A percentile compares a stretch with the other conserved stretches of the same genome.
phyloP scores from a whole-genome alignment of 2,329 filamentous ascomycete species.

The Fusarium verrucosum region DNA sequence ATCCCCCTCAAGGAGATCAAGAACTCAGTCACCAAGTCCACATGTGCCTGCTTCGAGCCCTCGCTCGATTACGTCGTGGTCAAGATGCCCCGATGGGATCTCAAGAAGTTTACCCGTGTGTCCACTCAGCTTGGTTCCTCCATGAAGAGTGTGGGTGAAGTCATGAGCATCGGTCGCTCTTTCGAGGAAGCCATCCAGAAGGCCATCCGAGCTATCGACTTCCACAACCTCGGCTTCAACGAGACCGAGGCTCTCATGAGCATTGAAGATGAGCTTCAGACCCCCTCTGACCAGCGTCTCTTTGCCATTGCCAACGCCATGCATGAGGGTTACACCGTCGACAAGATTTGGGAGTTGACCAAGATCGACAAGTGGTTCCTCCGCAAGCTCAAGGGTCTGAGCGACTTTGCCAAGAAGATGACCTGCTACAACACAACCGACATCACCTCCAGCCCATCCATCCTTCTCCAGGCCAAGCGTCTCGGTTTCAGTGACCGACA shows the following conservation, averaged over 20 bases:
- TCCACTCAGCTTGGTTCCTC: conserved; percentile 96
- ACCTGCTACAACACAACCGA: conserved; percentile 71
- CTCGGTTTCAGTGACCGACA: conserved; percentile 95
- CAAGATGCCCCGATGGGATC: conserved; percentile 98
- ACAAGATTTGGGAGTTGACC: conserved; percentile 98
- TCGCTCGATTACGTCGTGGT: conserved; percentile 98
- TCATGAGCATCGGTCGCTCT: conserved; percentile 96
- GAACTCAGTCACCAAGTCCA: conserved; percentile 95
- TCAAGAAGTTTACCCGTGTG: conserved; percentile 98
- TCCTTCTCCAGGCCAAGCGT: conserved; percentile 87
- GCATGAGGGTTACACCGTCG: conserved; percentile 90
- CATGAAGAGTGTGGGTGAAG: conserved; percentile 99
- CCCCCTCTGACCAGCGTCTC: conserved; percentile 94
- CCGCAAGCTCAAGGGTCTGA: conserved; percentile 87
- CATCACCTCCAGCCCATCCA: conserved; percentile 67
- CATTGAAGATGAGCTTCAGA: conserved; percentile 95
- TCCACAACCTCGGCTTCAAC: conserved; percentile 93
- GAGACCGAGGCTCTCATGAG: conserved; percentile 93
- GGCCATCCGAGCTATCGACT: conserved; percentile 94
- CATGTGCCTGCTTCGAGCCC: conserved; percentile 97
- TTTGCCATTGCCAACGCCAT: conserved; percentile 99
- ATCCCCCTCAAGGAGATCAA: conserved; percentile 96
- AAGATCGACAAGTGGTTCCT: conserved; percentile 99
- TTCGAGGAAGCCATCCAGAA: conserved; percentile 99
- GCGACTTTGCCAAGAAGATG: conserved; percentile 86